Evolutionary conservation across 83 land plant genomes (phyloP).

Genomic region (Diphasiastrum complanatum): DNA sequence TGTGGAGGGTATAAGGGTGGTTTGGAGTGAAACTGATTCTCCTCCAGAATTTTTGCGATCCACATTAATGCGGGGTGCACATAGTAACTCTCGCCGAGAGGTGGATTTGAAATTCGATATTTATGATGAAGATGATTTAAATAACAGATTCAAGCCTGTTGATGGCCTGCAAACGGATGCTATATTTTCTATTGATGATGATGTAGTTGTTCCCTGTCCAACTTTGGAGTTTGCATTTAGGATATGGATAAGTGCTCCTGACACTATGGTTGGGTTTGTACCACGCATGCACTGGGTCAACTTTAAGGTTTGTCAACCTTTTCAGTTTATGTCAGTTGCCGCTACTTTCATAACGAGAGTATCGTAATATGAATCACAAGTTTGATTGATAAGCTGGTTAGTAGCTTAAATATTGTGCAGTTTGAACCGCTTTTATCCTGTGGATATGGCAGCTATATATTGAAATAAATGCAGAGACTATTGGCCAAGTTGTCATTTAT

Average conservation of each 20-base stretch:
- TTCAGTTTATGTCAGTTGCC: not conserved
- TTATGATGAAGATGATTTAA: conserved; percentile 3
- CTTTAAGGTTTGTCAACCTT: conserved; percentile 3
- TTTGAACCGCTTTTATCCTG: no score
- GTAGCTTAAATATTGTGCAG: no score
- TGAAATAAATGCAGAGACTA: no score
- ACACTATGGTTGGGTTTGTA: conserved; percentile 13
- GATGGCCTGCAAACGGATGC: conserved; percentile 5
- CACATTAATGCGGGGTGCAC: not conserved
- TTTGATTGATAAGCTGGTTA: no score
- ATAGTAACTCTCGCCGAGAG: not conserved
- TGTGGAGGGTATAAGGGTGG: conserved; percentile 2
- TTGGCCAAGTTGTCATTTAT: no score
- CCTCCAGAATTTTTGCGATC: not conserved
- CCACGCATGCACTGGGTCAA: conserved; percentile 11
- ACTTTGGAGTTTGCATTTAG: conserved; percentile 9
- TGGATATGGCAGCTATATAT: no score
- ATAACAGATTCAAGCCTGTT: conserved; percentile 9
- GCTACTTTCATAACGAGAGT: no score
- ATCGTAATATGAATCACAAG: no score
- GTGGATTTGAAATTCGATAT: not conserved
- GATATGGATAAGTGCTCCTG: conserved; percentile 6
- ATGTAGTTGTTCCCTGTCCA: conserved; percentile 1
- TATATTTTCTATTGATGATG: conserved; percentile 8
- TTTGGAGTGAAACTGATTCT: conserved; percentile 7